These are phyloP conservation scores for Penicillium verhagenii DNA, from an alignment of 495 filamentous ascomycete species.

Conservation along the genomic window DNA sequence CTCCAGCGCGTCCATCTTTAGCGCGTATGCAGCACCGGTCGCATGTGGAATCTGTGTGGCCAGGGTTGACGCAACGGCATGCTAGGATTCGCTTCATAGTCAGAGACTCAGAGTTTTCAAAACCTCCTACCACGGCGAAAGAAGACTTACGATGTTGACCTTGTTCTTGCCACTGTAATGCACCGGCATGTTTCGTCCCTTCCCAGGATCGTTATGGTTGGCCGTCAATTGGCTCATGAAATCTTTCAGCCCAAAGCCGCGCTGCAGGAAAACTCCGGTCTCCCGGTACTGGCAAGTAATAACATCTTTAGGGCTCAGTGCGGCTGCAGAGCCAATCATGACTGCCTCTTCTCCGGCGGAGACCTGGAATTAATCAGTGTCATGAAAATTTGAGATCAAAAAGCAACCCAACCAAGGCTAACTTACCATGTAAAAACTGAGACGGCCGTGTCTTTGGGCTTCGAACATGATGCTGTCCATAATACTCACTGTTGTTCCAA, in stretches of 20 bases:
- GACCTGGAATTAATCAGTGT: constrained; percentile 39
- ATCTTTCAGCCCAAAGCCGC: constrained; percentile 75
- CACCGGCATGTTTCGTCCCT: constrained; percentile 90
- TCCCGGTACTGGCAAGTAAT: constrained; percentile 91
- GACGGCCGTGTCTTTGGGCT: constrained; percentile 68
- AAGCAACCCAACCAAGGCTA: no score
- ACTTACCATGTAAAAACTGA: constrained; percentile 95
- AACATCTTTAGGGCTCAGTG: constrained; percentile 75
- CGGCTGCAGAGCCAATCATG: constrained; percentile 75
- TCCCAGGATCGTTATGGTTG: constrained; percentile 72
- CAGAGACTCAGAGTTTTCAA: no score
- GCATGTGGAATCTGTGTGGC: constrained; percentile 94
- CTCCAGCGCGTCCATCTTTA: constrained; percentile 74
- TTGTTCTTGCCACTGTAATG: no score
- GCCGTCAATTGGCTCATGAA: constrained; percentile 94
- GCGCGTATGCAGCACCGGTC: constrained; percentile 82
- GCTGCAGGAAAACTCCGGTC: constrained; percentile 78
- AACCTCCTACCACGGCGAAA: no score
- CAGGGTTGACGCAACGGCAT: constrained; percentile 84
- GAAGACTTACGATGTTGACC: no score
- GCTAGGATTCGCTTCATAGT: no score
- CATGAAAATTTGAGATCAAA: not conserved
- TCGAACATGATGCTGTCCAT: constrained; percentile 90
- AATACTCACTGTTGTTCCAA: constrained; percentile 77
- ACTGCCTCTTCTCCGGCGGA: constrained; percentile 92